Percentiles rank a stretch among this genome's conserved stretches.
phyloP scores from a whole-genome alignment of 148 eudicot genomes.

The Rhododendron molle region DNA sequence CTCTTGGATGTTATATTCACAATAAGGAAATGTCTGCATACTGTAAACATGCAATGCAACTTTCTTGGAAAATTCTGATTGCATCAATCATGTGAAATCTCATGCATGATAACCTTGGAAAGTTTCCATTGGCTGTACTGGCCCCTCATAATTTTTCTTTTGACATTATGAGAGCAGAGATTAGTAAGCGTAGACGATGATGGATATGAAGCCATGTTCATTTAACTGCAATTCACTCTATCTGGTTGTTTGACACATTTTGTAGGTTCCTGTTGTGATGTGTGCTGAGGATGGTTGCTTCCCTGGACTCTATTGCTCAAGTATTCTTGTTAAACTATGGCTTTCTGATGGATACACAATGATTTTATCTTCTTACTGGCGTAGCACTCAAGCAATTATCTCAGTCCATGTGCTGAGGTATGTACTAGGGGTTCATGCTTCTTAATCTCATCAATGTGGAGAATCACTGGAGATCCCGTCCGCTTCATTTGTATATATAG shows the following conservation, averaged over 20 bases:
- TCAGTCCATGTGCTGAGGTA: slow-evolving; percentile 71
- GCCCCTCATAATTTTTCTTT: not conserved
- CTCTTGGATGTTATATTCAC: not conserved
- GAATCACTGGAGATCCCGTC: not conserved
- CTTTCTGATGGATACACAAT: slow-evolving; percentile 86
- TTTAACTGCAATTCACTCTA: not conserved
- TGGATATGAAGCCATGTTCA: not conserved
- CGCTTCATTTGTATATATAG: not conserved
- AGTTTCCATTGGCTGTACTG: not conserved
- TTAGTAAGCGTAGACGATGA: not conserved
- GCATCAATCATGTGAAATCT: not conserved
- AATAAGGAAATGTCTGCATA: not conserved
- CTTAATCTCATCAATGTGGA: slow-evolving; percentile 8
- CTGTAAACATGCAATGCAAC: not conserved
- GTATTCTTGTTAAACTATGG: slow-evolving; percentile 62
- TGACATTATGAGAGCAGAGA: not conserved
- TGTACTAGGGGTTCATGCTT: slow-evolving; percentile 7
- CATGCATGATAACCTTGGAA: not conserved
- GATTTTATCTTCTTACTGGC: slow-evolving; percentile 76
- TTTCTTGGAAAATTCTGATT: not conserved
- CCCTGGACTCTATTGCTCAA: slow-evolving; percentile 74
- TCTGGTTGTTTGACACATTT: slow-evolving; percentile 2
- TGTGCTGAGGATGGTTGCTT: slow-evolving; percentile 72
- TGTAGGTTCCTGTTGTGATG: slow-evolving; percentile 86
- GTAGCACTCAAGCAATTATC: slow-evolving; percentile 71